Base-by-base conservation (phyloP, 495 filamentous ascomycete species). In the Penicillium crystallinum region DNA sequence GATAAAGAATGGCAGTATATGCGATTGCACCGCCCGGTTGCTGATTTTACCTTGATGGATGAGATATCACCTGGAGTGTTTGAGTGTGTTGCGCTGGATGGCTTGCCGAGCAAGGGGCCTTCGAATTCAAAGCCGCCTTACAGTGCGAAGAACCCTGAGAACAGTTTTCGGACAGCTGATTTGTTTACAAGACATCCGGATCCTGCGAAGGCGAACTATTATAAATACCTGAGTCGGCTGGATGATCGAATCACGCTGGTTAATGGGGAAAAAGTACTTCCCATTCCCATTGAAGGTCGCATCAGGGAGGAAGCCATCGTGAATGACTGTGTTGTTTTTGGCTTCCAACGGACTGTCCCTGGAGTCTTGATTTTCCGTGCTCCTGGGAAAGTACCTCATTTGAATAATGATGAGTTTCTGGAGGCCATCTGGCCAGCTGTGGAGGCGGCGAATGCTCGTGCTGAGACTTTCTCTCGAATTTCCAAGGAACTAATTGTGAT, bases 1-100 rank as follows among this genome's bases (percentile, higher is more conserved):
- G 86, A 89, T 53, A 79, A 70, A 35, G 77, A 79, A n/a, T 89
- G 84, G 85, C 76, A 87, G 49, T 88, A 85, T 52, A 70, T 89
- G 21, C 74, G 85, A 12, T 61, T 68, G 3, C 59, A 58, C 19
- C 57, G 64, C 0, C 58, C 57, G 4, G 63, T 74, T 7, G 66
- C 71, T 1, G 54, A 66, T 14, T 61, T 58, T 19, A 59, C 85
- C 7, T 51, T 64, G 0, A 86, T 89, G 57, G 81, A 86, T 54
- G 63, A 71, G 39, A 73, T 74, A 44, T 73, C 67, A 1, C 73
- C 79, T n/a, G 76, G 71, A 0, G 46, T 82, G 4, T 76, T 72
- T 9, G 86, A 89, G 55, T 71, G 87, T 3, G 71, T 87, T 8
- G 75, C 85, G 6, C 64, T 75, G 8, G 69, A 75, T 5, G 72